Evolutionary conservation across 2,329 filamentous ascomycete genomes (phyloP).

Genomic region (Alternaria tenuissima): DNA sequence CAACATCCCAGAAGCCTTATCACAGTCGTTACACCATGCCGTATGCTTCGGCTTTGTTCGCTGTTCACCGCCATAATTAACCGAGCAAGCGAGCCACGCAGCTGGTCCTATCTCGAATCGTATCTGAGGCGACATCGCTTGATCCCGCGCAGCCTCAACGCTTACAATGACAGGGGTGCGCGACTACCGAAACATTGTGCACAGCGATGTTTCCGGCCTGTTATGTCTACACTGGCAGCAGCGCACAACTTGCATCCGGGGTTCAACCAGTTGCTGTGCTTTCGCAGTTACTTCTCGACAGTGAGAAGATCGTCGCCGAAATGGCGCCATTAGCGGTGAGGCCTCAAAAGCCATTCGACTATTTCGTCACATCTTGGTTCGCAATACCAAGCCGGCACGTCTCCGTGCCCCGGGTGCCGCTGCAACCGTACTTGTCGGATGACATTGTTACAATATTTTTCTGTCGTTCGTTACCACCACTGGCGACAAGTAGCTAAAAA

Average conservation of each 20-base stretch:
- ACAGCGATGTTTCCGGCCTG: background rate
- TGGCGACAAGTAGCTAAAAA: background rate
- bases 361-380: background rate
- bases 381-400: conserved; percentile 7
- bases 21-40: conserved; percentile 19
- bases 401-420: conserved; percentile 5
- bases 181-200: background rate
- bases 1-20: background rate
- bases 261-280: background rate
- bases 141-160: conserved; percentile 18
- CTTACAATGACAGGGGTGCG: background rate
- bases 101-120: conserved; percentile 15
- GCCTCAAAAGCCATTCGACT: conserved; percentile 4
- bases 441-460: background rate
- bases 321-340: conserved; percentile 20
- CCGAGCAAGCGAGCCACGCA: conserved; percentile 19
- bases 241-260: background rate
- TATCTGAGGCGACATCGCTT: conserved; percentile 20
- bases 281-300: background rate
- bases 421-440: conserved; percentile 12
- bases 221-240: background rate
- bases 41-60: conserved; percentile 33
- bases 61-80: conserved; percentile 33
- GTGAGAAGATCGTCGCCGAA: conserved; percentile 5
- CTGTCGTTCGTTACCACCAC: conserved; percentile 4